Percentiles rank a stretch among this genome's conserved stretches.
Conservation (phyloP, 352 stramenopile species). For the Phytophthora fragariae region DNA sequence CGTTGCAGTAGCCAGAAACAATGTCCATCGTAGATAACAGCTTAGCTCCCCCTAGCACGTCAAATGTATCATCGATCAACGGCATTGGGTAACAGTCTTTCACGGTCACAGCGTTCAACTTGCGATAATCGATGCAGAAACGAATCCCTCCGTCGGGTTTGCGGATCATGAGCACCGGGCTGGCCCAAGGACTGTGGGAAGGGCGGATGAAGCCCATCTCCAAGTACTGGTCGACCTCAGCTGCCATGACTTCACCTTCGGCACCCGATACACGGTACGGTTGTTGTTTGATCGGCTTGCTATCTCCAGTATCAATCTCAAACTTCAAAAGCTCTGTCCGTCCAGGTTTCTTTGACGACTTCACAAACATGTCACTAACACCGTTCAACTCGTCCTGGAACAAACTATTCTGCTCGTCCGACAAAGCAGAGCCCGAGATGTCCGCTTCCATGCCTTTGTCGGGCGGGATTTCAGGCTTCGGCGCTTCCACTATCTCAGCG, state of each 20-base stretch:
- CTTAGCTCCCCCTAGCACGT: slow-evolving; percentile 4
- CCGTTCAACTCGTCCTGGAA: background rate
- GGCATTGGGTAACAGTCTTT: slow-evolving; percentile 16
- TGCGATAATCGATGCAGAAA: slow-evolving; percentile 20
- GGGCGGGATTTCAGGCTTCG: background rate
- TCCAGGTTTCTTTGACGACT: slow-evolving; percentile 6
- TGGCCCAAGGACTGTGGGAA: slow-evolving; percentile 5
- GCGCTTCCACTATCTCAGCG: background rate
- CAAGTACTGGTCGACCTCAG: slow-evolving; percentile 9
- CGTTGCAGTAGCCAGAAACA: no score
- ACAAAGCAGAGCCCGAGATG: background rate
- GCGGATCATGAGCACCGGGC: slow-evolving; percentile 1
- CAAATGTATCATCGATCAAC: slow-evolving; percentile 22
- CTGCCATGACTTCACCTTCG: slow-evolving; percentile 12
- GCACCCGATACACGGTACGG: slow-evolving; percentile 13
- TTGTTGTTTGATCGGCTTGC: slow-evolving; percentile 9
- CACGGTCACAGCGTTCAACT: slow-evolving; percentile 12
- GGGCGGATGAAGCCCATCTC: slow-evolving; percentile 1
- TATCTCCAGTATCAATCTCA: slow-evolving; percentile 14
- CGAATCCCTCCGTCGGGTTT: slow-evolving; percentile 3
- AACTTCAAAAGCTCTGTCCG: slow-evolving; percentile 11
- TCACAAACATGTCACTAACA: slow-evolving; percentile 2
- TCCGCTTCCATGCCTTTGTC: background rate
- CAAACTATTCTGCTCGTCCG: background rate
- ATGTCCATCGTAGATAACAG: slow-evolving; percentile 14